Conservation (phyloP, 768 basidiomycete species). For the Tulasnella sp. region DNA sequence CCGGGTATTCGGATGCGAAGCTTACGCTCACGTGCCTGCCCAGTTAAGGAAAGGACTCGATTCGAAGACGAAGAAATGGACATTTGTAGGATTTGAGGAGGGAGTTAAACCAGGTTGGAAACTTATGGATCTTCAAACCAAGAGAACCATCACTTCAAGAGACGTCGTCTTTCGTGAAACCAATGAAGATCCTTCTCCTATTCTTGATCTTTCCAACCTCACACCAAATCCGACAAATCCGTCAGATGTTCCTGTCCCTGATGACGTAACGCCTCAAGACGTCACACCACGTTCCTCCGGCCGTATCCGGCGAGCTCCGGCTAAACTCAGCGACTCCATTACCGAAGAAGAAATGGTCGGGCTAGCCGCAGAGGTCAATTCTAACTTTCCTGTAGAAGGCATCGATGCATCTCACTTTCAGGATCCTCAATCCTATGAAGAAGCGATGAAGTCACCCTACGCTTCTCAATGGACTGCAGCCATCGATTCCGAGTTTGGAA, state of each 20-base stretch:
- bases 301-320: no score
- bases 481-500: not conserved
- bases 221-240: no score
- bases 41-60: constrained; percentile 4
- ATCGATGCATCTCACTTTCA: not conserved
- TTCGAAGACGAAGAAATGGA: constrained; percentile 25
- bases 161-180: no score
- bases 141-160: no score
- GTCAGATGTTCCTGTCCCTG: no score
- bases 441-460: constrained; percentile 19
- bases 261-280: no score
- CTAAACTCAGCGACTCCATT: no score
- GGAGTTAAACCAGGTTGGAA: constrained; percentile 28
- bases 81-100: constrained; percentile 29
- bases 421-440: constrained; percentile 16
- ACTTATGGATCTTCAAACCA: constrained; percentile 22
- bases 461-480: constrained; percentile 10
- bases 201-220: no score
- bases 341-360: no score
- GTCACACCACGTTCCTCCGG: no score
- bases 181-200: no score
- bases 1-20: constrained; percentile 19
- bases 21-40: constrained; percentile 18
- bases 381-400: constrained; percentile 3
- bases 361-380: no score